Base-by-base conservation (phyloP, 768 basidiomycete genomes). In the Suillus decipiens region DNA sequence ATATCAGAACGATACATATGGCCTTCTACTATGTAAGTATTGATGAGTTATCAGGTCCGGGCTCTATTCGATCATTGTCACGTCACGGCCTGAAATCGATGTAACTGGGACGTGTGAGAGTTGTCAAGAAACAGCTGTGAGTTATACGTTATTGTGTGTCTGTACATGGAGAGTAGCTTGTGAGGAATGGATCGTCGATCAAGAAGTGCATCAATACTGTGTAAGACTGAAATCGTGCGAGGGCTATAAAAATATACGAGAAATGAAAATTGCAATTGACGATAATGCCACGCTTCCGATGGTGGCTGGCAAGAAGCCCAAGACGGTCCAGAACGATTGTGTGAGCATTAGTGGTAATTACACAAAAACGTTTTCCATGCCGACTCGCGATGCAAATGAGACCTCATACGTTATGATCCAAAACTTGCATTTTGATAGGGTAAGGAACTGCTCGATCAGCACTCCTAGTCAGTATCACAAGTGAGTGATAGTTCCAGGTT, bases 401-500 rank as follows among this genome's bases (percentile, higher is more conserved):
- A 9, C 31, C 31, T 53, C 50, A 33, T 53, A 19, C 31, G 31
- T 51, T 9, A 50, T 1, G 59, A 60, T 31, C 24, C 24, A 57
- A n/a, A 24, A 34, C 53, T 57, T 54, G 43, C 15, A 31, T 22
- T 34, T 34, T 17, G 24, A 45, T n/a, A 55, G 11, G 43, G 48
- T 15, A 10, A 12, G 11, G 19, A 14, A 12, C n/a, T 19, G 28
- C 19, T 6, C 34, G 2, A 28, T 45, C 22, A 12, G 19, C 22
- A 33, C 22, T 11, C 59, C 45, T 22, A 6, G 5, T 22, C 22
- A 7, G 37, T 53, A 12, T 43, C 42, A 33, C 43, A 51, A 48
- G 51, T n/a, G 33, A 31, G 59, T 24, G 7, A 60, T 3, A 60
- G 14, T 28, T 60, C 42, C 45, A 22, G 45, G n/a, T 36, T 60